These are phyloP conservation scores for Geotrichum cucujoidarum DNA, from an alignment of 1,139 yeast species.

Conservation along the genomic window DNA sequence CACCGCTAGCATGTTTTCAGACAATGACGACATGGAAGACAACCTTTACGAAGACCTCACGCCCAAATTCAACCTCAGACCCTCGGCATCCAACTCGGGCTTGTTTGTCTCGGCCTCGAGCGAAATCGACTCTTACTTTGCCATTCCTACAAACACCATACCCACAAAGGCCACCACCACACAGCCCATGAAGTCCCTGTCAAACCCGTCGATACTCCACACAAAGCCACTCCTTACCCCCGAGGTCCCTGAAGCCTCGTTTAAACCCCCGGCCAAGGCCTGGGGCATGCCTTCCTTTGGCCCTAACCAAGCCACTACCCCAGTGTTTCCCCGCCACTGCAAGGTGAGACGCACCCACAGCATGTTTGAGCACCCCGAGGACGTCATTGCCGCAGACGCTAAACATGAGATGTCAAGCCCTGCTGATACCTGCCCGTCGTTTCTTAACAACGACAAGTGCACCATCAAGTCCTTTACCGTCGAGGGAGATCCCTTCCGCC, in stretches of 20 bases:
- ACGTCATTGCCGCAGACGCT: slow-evolving; percentile 34
- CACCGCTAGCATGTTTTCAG: not conserved
- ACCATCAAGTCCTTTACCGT: slow-evolving; percentile 36
- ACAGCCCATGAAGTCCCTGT: slow-evolving; percentile 23
- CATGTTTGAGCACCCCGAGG: slow-evolving; percentile 50
- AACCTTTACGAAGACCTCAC: slow-evolving; percentile 4
- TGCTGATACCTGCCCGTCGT: slow-evolving; percentile 13
- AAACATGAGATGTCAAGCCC: slow-evolving; percentile 23
- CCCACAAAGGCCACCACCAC: slow-evolving; percentile 9
- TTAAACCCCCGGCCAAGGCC: slow-evolving; percentile 2
- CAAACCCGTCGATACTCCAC: slow-evolving; percentile 18
- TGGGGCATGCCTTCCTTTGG: slow-evolving; percentile 17
- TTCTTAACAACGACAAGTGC: slow-evolving; percentile 22
- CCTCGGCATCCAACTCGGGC: not conserved
- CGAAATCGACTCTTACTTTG: slow-evolving; percentile 17
- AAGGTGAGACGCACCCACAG: slow-evolving; percentile 61
- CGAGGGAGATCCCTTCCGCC: slow-evolving; percentile 63
- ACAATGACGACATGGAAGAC: slow-evolving; percentile 11
- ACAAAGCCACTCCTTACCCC: slow-evolving; percentile 11
- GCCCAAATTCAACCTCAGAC: not conserved
- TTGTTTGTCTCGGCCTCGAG: slow-evolving; percentile 13
- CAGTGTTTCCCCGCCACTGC: slow-evolving; percentile 21
- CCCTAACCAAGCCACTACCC: slow-evolving; percentile 16
- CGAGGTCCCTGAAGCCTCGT: not conserved
- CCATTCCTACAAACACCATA: slow-evolving; percentile 14